Conservation (phyloP, 805 yeast species). For the Teunomyces tritomae region DNA sequence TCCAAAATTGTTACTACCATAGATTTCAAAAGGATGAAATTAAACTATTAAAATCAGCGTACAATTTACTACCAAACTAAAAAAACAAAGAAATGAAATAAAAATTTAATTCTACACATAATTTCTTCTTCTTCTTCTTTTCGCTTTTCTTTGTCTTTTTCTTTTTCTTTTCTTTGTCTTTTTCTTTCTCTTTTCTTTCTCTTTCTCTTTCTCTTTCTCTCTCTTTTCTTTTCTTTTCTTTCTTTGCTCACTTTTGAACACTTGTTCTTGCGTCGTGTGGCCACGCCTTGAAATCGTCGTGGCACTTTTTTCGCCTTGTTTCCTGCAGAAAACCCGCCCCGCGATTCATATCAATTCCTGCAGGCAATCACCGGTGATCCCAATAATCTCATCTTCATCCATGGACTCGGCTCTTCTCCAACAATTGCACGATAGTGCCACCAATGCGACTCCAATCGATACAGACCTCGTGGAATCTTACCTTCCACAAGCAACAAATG, state of each 20-base stretch:
- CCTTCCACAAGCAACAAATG: not conserved
- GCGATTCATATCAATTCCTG: not conserved
- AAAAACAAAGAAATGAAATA: no score
- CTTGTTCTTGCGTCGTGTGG: not conserved
- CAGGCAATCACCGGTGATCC: not conserved
- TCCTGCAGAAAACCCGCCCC: not conserved
- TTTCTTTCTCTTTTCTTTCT: not conserved
- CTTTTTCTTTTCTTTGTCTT: no score
- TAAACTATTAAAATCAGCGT: no score
- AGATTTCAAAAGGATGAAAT: no score
- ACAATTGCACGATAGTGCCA: not conserved
- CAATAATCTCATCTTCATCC: no score
- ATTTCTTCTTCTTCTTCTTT: no score
- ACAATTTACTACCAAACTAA: no score
- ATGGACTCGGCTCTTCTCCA: not conserved
- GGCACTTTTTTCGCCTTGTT: not conserved
- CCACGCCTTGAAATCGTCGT: not conserved
- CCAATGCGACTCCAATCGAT: not conserved
- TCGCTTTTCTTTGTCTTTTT: no score
- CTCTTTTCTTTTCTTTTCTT: not conserved
- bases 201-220: not conserved
- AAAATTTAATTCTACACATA: no score
- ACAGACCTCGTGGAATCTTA: slow-evolving; percentile 1
- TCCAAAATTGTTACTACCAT: no score
- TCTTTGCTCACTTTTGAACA: not conserved